Base-by-base conservation (phyloP, 768 basidiomycete species). In the Hygrophorus pudorinus region DNA sequence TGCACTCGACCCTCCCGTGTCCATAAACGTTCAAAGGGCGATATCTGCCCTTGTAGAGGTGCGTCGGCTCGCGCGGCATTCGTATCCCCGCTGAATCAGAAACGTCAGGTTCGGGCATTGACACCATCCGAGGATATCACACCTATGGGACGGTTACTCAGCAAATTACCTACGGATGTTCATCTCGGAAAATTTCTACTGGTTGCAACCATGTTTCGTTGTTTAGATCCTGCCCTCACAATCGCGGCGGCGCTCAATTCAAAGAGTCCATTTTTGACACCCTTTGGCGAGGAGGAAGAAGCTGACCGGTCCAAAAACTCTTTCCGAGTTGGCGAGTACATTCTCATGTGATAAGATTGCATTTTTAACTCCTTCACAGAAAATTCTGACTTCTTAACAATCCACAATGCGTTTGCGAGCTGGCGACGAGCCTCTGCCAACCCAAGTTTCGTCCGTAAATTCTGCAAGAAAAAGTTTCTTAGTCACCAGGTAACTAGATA, bases 211-310 rank as follows among this genome's bases (percentile, higher is more conserved):
- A 59, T 91, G 31, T 87, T 97, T 59, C 77, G 79, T 36, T 98
- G 94, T 58, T 65, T 98, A 49, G 94, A 98, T 62, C 89, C 93
- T 1, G 94, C 91, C n/a, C 70, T 99, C 39, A 96, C 94, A 4
- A 92, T 99, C 47, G 91, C 90, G 12, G 94, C 94, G 5, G 78
- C 87, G 1, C 66, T 98, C 33, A 93, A 87, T 56, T 83, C 88
- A 1, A 98, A 97, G 60, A 89, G 87, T 1, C 94, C 93, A 0
- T 99, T 97, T 59, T 60, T 97, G 16, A 75, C 84, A 2, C 93
- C 94, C 0, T 76, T 94, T 47, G 93, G 94, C 2, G 68, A 81
- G 36, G 92, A 96, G 60, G 69, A 78, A 46, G 85, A 91, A 54
- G 93, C 93, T 0, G 83, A 91, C 56, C 72, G 76, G 10, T 86